phyloP scores from a whole-genome alignment of 192 early-diverging fungal genomes.

The Umbelopsis isabellina region DNA sequence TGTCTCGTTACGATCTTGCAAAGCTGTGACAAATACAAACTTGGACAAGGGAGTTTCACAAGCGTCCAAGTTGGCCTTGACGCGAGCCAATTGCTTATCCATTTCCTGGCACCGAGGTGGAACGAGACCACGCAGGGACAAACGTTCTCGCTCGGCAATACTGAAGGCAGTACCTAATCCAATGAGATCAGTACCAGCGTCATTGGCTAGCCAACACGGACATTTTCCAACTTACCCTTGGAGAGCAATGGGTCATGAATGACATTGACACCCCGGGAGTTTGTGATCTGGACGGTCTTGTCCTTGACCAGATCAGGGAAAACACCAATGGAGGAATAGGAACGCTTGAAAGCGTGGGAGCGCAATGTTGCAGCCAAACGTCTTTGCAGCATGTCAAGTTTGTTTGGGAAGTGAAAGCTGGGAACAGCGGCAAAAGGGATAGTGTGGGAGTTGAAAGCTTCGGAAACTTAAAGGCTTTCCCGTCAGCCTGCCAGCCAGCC shows the following conservation, averaged over 20 bases:
- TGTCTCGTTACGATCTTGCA: conserved; percentile 60
- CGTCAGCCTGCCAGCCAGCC: no score
- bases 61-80: conserved; percentile 53
- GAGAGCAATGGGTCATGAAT: conserved; percentile 55
- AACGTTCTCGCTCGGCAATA: conserved; percentile 52
- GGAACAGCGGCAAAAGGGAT: not conserved
- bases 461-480: not conserved
- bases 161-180: conserved; percentile 43
- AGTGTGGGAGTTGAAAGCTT: conserved; percentile 15
- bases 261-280: conserved; percentile 46
- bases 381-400: conserved; percentile 1
- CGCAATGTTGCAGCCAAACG: conserved; percentile 11
- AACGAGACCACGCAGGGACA: conserved; percentile 54
- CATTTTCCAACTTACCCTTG: conserved; percentile 38
- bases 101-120: conserved; percentile 58
- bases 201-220: no score
- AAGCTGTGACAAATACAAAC: conserved; percentile 56
- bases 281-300: conserved; percentile 39
- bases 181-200: no score
- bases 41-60: conserved; percentile 53
- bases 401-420: not conserved
- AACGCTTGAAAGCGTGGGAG: conserved; percentile 17
- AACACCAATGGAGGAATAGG: conserved; percentile 22
- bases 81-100: conserved; percentile 58
- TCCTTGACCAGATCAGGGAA: conserved; percentile 39